Percentiles rank a stretch among this genome's conserved stretches.
Evolutionary conservation across 257 asterid genomes (phyloP).

Genomic region (Solanum dulcamara): DNA sequence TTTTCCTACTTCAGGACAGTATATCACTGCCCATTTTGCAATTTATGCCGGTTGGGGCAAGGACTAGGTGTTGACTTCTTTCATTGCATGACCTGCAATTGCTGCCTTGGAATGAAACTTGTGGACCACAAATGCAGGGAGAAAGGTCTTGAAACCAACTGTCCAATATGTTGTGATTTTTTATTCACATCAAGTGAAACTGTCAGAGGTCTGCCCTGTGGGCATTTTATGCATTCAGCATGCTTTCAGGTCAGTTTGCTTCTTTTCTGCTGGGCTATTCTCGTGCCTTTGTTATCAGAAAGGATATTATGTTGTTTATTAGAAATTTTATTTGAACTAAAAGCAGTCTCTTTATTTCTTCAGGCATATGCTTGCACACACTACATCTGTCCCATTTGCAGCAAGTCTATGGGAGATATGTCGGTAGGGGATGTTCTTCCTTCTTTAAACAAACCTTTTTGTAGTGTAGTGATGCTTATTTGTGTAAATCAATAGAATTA

Average conservation of each 20-base stretch:
- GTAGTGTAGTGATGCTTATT: background rate
- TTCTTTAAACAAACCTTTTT: background rate
- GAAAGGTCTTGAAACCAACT: constrained; percentile 92
- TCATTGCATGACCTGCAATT: constrained; percentile 98
- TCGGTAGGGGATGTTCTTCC: constrained; percentile 54
- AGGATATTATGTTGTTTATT: background rate
- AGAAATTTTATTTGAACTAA: background rate
- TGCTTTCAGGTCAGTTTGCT: constrained; percentile 72
- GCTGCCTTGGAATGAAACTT: constrained; percentile 67
- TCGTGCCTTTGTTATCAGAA: background rate
- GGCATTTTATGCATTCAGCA: constrained; percentile 97
- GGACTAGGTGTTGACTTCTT: constrained; percentile 90
- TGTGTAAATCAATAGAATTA: background rate
- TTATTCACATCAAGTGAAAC: constrained; percentile 86
- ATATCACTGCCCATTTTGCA: constrained; percentile 96
- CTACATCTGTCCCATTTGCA: constrained; percentile 89
- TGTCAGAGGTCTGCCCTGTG: constrained; percentile 93
- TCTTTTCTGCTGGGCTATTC: background rate
- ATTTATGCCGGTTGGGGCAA: constrained; percentile 85
- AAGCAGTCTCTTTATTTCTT: constrained; percentile 1
- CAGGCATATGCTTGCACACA: constrained; percentile 97
- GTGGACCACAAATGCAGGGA: constrained; percentile 90
- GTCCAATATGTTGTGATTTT: constrained; percentile 93
- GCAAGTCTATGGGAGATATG: constrained; percentile 99
- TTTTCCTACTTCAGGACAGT: constrained; percentile 48